Evolutionary conservation across 176 grass and related monocot genomes (phyloP).

Genomic region (Elymus sibiricus): DNA sequence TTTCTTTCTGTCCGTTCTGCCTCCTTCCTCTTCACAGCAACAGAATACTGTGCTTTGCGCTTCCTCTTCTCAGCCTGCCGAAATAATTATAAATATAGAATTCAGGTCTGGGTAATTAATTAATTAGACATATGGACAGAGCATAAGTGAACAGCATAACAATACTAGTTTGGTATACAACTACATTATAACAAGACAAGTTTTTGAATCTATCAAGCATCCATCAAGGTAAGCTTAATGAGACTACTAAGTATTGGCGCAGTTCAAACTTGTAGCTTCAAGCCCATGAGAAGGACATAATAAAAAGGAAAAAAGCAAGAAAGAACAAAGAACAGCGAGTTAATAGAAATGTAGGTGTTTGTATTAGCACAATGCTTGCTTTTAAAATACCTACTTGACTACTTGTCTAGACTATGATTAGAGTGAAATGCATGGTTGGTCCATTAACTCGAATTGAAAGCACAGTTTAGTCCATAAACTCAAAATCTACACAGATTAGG

Average conservation of each 20-base stretch:
- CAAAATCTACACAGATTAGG: too few relatives aligned
- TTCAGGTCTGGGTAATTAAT: neutral
- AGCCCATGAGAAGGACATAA: neutral
- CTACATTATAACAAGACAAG: neutral
- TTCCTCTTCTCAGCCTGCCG: slow-evolving; percentile 86
- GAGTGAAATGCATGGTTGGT: neutral
- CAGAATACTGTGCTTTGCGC: slow-evolving; percentile 75
- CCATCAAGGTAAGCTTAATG: neutral
- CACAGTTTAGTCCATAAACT: too few relatives aligned
- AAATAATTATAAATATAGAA: neutral
- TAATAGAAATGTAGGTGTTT: neutral
- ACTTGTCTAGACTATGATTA: neutral
- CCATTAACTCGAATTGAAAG: too few relatives aligned
- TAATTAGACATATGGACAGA: neutral
- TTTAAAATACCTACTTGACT: neutral
- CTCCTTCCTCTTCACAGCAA: slow-evolving; percentile 73
- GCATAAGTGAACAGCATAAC: neutral
- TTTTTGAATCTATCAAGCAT: neutral
- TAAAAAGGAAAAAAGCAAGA: neutral
- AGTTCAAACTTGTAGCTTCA: neutral
- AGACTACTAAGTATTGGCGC: neutral
- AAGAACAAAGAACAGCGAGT: neutral
- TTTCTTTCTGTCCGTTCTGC: slow-evolving; percentile 73
- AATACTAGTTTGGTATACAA: neutral
- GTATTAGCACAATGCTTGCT: neutral